Base-by-base conservation (phyloP, 2,329 filamentous ascomycete genomes). In the Pyricularia sp. region DNA sequence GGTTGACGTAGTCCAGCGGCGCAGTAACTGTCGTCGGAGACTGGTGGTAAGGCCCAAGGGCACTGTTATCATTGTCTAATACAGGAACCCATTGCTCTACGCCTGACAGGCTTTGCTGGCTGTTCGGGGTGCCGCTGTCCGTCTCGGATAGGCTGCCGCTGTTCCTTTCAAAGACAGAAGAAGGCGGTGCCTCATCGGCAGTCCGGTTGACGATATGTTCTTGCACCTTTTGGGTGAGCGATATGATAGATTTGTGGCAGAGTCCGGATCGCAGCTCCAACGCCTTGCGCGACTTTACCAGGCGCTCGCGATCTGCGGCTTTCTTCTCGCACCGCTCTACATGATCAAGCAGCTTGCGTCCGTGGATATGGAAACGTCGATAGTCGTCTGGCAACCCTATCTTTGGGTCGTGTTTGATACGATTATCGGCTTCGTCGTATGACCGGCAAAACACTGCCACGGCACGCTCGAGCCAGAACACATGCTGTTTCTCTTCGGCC, bases 311-410 rank as follows among this genome's bases (percentile, higher is more conserved):
- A 31, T 64, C 49, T 2, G 24, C 62, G 12, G 70, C 67, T 28
- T 28, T 64, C 49, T 70, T 77, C 70, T 74, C 75, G 26, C 74
- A 74, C 6, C 74, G 75, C n/a, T 70, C 69, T 0, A 82, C 65
- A 69, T 82, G 79, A 31, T 76, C 72, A 3, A 77, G 67, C 19
- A 85, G 71, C 63, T 76, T 78, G 49, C 75, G 74, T 0, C 82
- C 82, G 65, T 85, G 82, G 22, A 83, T 79, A 22, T 76, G 72
- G 63, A 82, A 83, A 10, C 81, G 73, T 13, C 79, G 75, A 68
- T 82, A 84, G 68, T 85, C 82, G 64, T 83, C 79, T 0, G 82
- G 76, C 35, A 81, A 72, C 6, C 81, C 79, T 1, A 77, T 74
- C 35, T 74, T 71, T 0, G 74, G 70, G 63, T 77, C 76, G 6